Evolutionary conservation across 2,329 filamentous ascomycete species (phyloP).

Genomic region (Trichophyton mentagrophytes): DNA sequence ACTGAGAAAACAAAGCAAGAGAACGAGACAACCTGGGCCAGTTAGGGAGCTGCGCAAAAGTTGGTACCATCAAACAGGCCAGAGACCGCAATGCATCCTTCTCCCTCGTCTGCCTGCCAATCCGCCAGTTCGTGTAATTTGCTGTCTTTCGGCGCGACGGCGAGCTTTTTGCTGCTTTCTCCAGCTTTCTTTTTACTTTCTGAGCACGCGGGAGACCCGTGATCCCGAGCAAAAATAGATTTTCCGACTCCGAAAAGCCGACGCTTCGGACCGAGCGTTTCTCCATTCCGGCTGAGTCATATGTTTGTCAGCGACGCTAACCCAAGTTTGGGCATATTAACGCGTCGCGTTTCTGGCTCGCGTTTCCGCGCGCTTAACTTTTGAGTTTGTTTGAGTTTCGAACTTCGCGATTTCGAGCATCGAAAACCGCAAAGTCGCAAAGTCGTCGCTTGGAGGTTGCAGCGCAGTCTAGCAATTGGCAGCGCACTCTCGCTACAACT

Average conservation of each 20-base stretch:
- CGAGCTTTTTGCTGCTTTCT: background rate
- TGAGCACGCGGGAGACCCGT: slow-evolving; percentile 1
- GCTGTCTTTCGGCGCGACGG: background rate
- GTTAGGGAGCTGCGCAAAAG: background rate
- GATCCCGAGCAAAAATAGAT: slow-evolving; percentile 4
- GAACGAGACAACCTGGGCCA: background rate
- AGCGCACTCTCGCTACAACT: background rate
- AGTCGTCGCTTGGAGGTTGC: background rate
- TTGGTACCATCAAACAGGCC: background rate
- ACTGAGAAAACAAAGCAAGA: background rate
- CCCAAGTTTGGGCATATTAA: background rate
- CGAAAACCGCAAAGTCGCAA: background rate
- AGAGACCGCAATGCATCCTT: background rate
- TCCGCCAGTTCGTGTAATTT: background rate
- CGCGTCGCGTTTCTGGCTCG: slow-evolving; percentile 9
- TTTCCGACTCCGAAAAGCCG: slow-evolving; percentile 14
- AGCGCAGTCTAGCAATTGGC: background rate
- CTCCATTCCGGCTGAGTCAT: slow-evolving; percentile 20
- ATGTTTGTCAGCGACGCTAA: slow-evolving; percentile 9
- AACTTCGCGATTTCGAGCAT: background rate
- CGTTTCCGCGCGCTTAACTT: background rate
- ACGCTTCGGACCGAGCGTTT: slow-evolving; percentile 21
- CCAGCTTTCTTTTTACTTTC: background rate
- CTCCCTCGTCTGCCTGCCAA: too few relatives aligned
- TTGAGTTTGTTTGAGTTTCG: background rate